Base-by-base conservation (phyloP, 257 asterid genomes). In the Nicotiana attenuata region DNA sequence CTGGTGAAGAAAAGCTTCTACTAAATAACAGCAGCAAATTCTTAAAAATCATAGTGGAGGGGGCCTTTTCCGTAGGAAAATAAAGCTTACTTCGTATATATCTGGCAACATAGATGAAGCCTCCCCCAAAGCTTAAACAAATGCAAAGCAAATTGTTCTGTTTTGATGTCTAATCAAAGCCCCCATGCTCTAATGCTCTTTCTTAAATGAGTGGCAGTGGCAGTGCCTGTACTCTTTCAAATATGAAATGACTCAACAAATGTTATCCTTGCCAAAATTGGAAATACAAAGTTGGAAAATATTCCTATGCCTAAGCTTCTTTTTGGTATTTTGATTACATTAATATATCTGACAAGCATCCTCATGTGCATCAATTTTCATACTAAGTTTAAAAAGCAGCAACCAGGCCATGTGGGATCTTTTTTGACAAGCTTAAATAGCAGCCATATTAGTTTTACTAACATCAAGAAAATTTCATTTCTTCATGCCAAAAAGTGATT, bases 401-500 rank as follows among this genome's bases (percentile, higher is more conserved):
- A 17, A 52, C 56, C 28, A 47, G 61, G 78, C 15, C 61, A 47
- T 26, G 9, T 71, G 38, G 33, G 8, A 22, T 20, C 78, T 47
- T 73, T 73, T 6, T 15, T 79, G n/a, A 14, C 80, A 79, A 41
- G 69, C 83, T 82, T 88, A 90, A 82, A 85, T 88, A 83, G 68
- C 80, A 78, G 14, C 47, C 82, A 75, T 65, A 22, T 8, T 45
- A 53, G 20, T 22, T 67, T 31, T 78, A 57, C 33, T 59, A 1
- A 73, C 82, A 83, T 87, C 77, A 19, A 78, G 3, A 20, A 10
- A 3, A 61, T 83, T 64, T 52, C 86, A 41, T 22, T 8, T 52
- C 33, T 50, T 56, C 81, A 19, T 16, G 19, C 26, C 24, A 26
- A 55, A 65, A 20, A 35, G 57, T 29, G 33, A 31, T 63, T 65